Conservation (phyloP, 2,329 filamentous ascomycete genomes). For the Elsinoe perseae region DNA sequence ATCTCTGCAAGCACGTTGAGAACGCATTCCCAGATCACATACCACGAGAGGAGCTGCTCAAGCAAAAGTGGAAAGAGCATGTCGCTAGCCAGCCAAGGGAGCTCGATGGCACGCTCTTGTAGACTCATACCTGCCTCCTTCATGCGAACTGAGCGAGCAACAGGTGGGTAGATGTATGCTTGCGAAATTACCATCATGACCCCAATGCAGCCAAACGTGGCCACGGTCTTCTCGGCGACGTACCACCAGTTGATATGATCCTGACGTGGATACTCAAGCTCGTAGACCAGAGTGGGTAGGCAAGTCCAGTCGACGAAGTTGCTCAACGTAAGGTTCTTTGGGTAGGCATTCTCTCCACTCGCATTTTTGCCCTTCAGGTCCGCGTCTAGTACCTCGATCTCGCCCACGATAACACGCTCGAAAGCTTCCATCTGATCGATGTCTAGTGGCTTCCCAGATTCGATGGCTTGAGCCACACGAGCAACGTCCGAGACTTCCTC, state of each 20-base stretch:
- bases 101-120: slow-evolving; percentile 54
- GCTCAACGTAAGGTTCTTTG: slow-evolving; percentile 56
- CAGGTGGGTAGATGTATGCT: slow-evolving; percentile 68
- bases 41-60: slow-evolving; percentile 70
- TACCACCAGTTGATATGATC: slow-evolving; percentile 66
- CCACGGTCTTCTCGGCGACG: slow-evolving; percentile 61
- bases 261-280: slow-evolving; percentile 67
- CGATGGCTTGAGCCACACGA: slow-evolving; percentile 54
- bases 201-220: slow-evolving; percentile 64
- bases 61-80: slow-evolving; percentile 72
- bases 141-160: slow-evolving; percentile 58
- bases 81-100: slow-evolving; percentile 68
- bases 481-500: slow-evolving; percentile 51
- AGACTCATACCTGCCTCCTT: slow-evolving; percentile 59
- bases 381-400: slow-evolving; percentile 56
- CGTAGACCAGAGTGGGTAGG: slow-evolving; percentile 70
- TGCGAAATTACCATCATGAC: slow-evolving; percentile 75
- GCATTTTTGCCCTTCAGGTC: slow-evolving; percentile 59
- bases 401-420: slow-evolving; percentile 56
- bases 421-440: slow-evolving; percentile 56
- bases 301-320: slow-evolving; percentile 63
- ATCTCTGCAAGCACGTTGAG: slow-evolving; percentile 70
- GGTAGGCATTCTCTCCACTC: slow-evolving; percentile 48
- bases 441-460: slow-evolving; percentile 53
- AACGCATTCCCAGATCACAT: slow-evolving; percentile 64